A percentile compares a stretch with the other conserved stretches of the same genome.
Conservation (phyloP, 805 yeast genomes). For the Komagataella pseudopastoris region DNA sequence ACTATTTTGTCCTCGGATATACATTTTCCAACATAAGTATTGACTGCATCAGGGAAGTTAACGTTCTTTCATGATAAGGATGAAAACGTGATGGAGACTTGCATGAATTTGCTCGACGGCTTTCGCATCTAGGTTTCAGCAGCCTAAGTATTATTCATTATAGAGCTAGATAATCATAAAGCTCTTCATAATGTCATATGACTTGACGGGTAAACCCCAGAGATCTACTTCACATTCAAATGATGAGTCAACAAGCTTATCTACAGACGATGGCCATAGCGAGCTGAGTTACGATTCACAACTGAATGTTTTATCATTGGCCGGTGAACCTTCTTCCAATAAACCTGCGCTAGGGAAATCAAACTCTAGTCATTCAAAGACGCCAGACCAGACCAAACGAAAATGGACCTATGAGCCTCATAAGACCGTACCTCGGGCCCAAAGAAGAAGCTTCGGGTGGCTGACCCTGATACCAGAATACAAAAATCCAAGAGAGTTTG, state of each 20-base stretch:
- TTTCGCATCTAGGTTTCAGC: not conserved
- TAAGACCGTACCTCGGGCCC: constrained; percentile 18
- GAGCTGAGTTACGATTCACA: not conserved
- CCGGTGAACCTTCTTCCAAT: not conserved
- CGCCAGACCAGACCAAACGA: not conserved
- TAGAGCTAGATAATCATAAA: too few relatives aligned
- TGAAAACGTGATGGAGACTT: too few relatives aligned
- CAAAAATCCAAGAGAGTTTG: constrained; percentile 56
- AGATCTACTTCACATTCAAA: not conserved
- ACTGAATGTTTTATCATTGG: not conserved
- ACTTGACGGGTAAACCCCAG: not conserved
- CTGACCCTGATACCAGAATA: constrained; percentile 54
- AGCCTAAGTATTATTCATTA: not conserved
- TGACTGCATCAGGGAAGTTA: too few relatives aligned
- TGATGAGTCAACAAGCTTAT: not conserved
- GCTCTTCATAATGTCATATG: not conserved
- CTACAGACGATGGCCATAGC: not conserved
- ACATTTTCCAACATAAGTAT: too few relatives aligned
- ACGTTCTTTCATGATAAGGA: too few relatives aligned
- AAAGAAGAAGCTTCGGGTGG: constrained; percentile 46
- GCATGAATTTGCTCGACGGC: too few relatives aligned
- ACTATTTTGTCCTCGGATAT: too few relatives aligned
- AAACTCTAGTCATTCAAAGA: not conserved
- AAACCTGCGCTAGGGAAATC: not conserved
- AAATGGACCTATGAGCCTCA: constrained; percentile 11